These are phyloP conservation scores for Aspergillus sp. DNA, from an alignment of 2,329 filamentous ascomycete species.

Conservation along the genomic window DNA sequence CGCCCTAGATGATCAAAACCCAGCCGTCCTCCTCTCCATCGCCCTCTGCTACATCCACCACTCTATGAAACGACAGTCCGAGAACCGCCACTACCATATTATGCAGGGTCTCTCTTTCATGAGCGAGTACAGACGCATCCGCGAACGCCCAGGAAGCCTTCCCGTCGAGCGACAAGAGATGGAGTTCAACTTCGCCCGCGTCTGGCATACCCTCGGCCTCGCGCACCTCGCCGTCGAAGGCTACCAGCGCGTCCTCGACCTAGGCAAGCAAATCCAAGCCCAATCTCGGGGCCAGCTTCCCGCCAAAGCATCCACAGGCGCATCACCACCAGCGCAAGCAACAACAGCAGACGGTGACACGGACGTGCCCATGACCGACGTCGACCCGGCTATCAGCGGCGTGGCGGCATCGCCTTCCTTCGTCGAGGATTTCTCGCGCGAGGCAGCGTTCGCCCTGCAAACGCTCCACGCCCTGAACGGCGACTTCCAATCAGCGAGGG, in stretches of 20 bases:
- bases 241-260: conserved; percentile 65
- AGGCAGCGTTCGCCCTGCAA: conserved; percentile 77
- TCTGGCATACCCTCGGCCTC: conserved; percentile 76
- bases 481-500: conserved; percentile 63
- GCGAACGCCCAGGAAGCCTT: conserved; percentile 50
- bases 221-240: conserved; percentile 72
- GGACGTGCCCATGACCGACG: conserved; percentile 31
- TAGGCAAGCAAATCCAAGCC: conserved; percentile 53
- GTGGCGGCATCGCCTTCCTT: conserved; percentile 21
- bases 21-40: conserved; percentile 78
- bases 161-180: conserved; percentile 69
- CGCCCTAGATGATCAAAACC: conserved; percentile 73
- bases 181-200: conserved; percentile 77
- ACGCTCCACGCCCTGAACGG: conserved; percentile 68
- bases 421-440: conserved; percentile 65
- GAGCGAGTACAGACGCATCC: conserved; percentile 70
- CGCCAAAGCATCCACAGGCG: background rate
- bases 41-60: conserved; percentile 87
- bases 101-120: conserved; percentile 84
- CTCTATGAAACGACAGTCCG: conserved; percentile 83
- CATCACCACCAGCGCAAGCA: conserved; percentile 14
- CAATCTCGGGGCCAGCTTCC: conserved; percentile 21
- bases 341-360: conserved; percentile 43
- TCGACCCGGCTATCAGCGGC: conserved; percentile 15
- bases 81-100: conserved; percentile 87